Percentiles rank a stretch among this genome's conserved stretches.
Evolutionary conservation across 1,139 yeast species (phyloP).

Genomic region (Magnusiomyces paraingens): DNA sequence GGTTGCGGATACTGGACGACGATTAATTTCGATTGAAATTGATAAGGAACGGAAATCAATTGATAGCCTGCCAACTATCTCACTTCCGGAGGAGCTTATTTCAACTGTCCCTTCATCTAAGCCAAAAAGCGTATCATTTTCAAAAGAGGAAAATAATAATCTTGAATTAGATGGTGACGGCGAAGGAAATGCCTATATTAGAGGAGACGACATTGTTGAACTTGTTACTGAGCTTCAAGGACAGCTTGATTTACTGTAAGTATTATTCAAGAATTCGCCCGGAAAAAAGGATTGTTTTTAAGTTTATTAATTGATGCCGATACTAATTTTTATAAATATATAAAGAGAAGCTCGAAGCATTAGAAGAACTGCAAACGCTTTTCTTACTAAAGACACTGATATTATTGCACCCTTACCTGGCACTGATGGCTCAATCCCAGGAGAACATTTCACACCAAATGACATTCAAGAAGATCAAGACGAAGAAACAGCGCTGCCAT

Average conservation of each 20-base stretch:
- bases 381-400: conserved; percentile 36
- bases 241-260: conserved; percentile 51
- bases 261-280: not conserved
- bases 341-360: conserved; percentile 33
- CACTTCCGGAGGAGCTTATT: not conserved
- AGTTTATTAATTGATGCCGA: not conserved
- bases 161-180: conserved; percentile 14
- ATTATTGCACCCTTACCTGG: conserved; percentile 52
- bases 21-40: conserved; percentile 62
- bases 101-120: not conserved
- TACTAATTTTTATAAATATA: not conserved
- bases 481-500: conserved; percentile 11
- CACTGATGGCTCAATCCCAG: conserved; percentile 67
- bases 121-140: not conserved
- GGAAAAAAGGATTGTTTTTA: not conserved
- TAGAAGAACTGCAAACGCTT: conserved; percentile 32
- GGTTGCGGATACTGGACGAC: conserved; percentile 67
- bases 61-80: conserved; percentile 25
- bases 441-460: conserved; percentile 14
- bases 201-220: conserved; percentile 78
- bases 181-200: conserved; percentile 39
- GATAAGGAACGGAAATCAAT: conserved; percentile 34
- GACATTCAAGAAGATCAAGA: conserved; percentile 21
- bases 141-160: not conserved
- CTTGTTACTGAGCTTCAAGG: conserved; percentile 85